These are phyloP conservation scores for Bidens hawaiensis DNA, from an alignment of 140 eudicot species.

Conservation along the genomic window DNA sequence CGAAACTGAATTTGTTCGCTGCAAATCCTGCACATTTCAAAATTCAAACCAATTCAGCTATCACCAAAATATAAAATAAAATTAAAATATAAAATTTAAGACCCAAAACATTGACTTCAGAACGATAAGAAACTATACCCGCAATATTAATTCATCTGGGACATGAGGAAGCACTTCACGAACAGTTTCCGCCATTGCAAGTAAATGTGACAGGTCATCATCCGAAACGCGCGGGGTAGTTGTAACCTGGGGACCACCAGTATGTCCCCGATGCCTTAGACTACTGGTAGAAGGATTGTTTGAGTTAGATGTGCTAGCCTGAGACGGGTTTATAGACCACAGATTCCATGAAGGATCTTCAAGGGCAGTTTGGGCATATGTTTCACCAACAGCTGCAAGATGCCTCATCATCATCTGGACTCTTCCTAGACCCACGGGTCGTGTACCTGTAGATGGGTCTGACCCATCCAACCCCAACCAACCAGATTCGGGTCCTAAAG, in stretches of 20 bases:
- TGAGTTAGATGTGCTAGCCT: slow-evolving; percentile 67
- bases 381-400: slow-evolving; percentile 96
- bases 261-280: slow-evolving; percentile 26
- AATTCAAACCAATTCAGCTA: neutral
- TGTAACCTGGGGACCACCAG: slow-evolving; percentile 43
- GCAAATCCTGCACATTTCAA: slow-evolving; percentile 56
- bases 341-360: slow-evolving; percentile 88
- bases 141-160: slow-evolving; percentile 86
- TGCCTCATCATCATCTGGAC: slow-evolving; percentile 99
- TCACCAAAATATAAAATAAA: too few relatives aligned
- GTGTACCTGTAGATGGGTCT: slow-evolving; percentile 65
- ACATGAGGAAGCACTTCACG: slow-evolving; percentile 95
- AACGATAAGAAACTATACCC: slow-evolving; percentile 39
- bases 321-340: slow-evolving; percentile 66
- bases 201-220: slow-evolving; percentile 59
- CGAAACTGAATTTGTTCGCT: slow-evolving; percentile 66
- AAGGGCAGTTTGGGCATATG: slow-evolving; percentile 83
- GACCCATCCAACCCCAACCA: slow-evolving; percentile 92
- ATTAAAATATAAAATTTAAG: too few relatives aligned
- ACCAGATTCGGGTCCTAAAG: slow-evolving; percentile 51
- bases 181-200: slow-evolving; percentile 97
- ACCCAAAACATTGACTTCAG: neutral
- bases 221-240: slow-evolving; percentile 45
- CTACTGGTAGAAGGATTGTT: slow-evolving; percentile 42
- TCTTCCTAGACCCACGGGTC: slow-evolving; percentile 70